Evolutionary conservation across 345 rosid species (phyloP), one percentile per base, ranked within the genome.

Genomic region (Ailanthus altissimus): DNA sequence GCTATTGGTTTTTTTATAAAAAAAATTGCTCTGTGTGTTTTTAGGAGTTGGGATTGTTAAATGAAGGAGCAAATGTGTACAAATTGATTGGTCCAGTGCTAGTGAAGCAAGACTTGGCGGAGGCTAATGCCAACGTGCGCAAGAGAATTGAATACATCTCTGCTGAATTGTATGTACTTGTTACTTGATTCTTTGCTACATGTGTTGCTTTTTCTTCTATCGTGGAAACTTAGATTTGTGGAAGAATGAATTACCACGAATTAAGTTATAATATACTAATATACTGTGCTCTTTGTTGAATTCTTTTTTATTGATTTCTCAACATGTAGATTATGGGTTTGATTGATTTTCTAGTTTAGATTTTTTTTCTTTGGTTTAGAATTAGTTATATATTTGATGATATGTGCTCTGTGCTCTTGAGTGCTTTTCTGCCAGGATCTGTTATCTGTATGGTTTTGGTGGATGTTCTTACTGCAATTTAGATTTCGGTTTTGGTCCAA

Each of bases 41-140:
- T 45, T 72, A 92, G 99, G 97, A 92, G 87, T 84, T 96, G 88
- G 93, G 90, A 85, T 84, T 92, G 81, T 88, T 93, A 77, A 90
- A 83, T 51, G 97, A 93, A 76, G 98, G 69, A n/a, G 97, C 99
- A 16, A 92, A 93, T 75, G 97, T 96, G 42, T 93, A 88, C 87
- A 96, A 96, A 70, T 80, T 96, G 94, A 93, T 93, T 46, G 98
- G 99, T 54, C 97, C 98, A 0, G 97, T 96, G 73, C 93, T 96
- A 21, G 99, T 93, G 88, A 93, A 93, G 88, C 99, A 96, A 82
- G 93, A 93, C 84, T 79, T 95, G 82, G 99, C 98, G 0, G 97
- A 95, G 88, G 98, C 98, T 20, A 95, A 95, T 85, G 99, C 98
- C 6, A 93, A 93, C 72, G 97, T 95, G 49, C 93, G 94, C 75